Evolutionary conservation across 129 eudicot genomes (phyloP).

Genomic region (Pulicaria dysenterica): DNA sequence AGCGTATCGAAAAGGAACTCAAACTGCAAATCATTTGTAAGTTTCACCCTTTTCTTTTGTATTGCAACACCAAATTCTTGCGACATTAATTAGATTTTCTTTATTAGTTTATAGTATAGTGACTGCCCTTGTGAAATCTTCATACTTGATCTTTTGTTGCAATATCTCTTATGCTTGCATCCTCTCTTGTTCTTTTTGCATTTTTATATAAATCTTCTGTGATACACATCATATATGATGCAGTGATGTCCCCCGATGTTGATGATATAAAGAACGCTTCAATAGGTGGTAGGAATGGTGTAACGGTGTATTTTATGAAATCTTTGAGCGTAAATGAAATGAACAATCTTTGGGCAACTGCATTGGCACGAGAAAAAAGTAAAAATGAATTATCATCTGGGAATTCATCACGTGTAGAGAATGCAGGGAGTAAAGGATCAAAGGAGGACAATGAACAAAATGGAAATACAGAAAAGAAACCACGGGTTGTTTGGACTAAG

Average conservation of each 20-base stretch:
- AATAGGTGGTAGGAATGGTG: conserved; percentile 29
- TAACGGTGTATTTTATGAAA: conserved; percentile 38
- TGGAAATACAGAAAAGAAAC: conserved; percentile 37
- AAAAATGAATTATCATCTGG: conserved; percentile 24
- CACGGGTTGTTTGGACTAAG: conserved; percentile 42
- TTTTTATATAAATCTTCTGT: background rate
- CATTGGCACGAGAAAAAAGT: conserved; percentile 37
- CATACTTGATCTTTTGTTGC: background rate
- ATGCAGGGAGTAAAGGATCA: conserved; percentile 17
- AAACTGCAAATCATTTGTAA: conserved; percentile 38
- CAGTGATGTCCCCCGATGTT: conserved; percentile 42
- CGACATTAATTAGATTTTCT: background rate
- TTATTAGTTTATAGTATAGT: background rate
- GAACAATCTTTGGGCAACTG: conserved; percentile 43
- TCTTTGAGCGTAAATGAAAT: conserved; percentile 32
- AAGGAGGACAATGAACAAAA: conserved; percentile 26
- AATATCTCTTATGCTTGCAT: conserved; percentile 4
- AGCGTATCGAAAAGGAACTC: conserved; percentile 33
- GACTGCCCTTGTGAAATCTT: background rate
- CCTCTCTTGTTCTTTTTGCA: background rate
- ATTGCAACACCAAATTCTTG: conserved; percentile 14
- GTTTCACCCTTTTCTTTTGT: conserved; percentile 18
- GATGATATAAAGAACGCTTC: conserved; percentile 28
- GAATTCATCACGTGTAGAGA: conserved; percentile 18
- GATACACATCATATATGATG: conserved; percentile 13